Conservation (phyloP, 441 rosid species). For the Mallotus japonicus region DNA sequence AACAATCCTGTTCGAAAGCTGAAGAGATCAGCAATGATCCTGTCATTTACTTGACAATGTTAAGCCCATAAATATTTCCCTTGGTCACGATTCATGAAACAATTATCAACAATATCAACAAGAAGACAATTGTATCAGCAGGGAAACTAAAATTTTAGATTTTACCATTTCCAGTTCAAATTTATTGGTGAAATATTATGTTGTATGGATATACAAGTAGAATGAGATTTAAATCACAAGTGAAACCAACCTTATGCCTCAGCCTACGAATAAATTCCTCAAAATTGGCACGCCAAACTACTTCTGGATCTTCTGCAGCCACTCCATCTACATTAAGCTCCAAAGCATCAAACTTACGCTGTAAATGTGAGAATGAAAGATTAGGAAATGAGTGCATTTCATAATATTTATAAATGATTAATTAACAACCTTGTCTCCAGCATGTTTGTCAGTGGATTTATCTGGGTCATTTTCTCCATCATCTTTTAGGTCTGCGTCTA, state of each 20-base stretch:
- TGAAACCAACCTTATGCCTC: slow-evolving; percentile 74
- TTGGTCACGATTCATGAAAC: background rate
- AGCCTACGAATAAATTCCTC: slow-evolving; percentile 68
- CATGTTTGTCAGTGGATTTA: slow-evolving; percentile 26
- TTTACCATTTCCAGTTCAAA: background rate
- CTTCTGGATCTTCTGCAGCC: slow-evolving; percentile 35
- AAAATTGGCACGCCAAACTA: slow-evolving; percentile 82
- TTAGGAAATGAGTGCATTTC: slow-evolving; percentile 25
- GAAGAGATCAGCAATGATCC: background rate
- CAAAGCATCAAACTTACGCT: slow-evolving; percentile 41
- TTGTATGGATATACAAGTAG: background rate
- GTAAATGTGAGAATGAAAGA: slow-evolving; percentile 16
- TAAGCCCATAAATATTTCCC: background rate
- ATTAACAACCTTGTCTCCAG: slow-evolving; percentile 64
- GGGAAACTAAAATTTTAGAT: background rate
- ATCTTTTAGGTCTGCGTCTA: slow-evolving; percentile 31
- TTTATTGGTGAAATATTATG: background rate
- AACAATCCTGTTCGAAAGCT: background rate
- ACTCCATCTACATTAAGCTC: slow-evolving; percentile 37
- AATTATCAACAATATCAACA: background rate
- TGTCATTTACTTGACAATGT: background rate
- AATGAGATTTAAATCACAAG: slow-evolving; percentile 13
- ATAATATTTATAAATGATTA: slow-evolving; percentile 14
- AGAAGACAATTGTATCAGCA: background rate
- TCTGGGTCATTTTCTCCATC: slow-evolving; percentile 34